phyloP scores from a whole-genome alignment of 2,329 filamentous ascomycete genomes.

The Epichloe typhina region DNA sequence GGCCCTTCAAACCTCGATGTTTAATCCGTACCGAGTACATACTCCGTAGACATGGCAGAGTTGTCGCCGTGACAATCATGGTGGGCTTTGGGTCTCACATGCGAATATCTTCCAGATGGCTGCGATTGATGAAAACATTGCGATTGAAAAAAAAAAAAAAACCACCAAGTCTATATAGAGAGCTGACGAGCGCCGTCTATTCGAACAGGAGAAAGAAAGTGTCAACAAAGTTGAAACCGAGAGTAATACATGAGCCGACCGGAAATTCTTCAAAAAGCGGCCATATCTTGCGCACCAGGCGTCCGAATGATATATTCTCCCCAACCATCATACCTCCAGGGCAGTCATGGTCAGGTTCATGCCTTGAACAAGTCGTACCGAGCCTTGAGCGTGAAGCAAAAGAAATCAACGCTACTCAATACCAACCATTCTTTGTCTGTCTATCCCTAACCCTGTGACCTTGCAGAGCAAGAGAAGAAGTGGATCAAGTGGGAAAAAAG shows the following conservation, averaged over 20 bases:
- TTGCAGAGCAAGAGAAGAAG: background rate
- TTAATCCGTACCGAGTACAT: no score
- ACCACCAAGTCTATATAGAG: background rate
- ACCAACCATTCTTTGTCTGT: background rate
- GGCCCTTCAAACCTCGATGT: no score
- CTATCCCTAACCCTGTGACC: background rate
- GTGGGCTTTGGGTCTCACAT: no score
- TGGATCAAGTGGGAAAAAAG: background rate
- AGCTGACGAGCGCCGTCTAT: background rate
- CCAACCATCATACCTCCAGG: background rate
- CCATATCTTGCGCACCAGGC: background rate
- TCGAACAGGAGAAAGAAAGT: background rate
- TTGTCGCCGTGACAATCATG: no score
- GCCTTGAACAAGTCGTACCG: no score
- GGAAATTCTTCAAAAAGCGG: background rate
- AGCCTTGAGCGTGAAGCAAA: background rate
- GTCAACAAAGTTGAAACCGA: background rate
- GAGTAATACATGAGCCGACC: background rate
- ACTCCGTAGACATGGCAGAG: no score
- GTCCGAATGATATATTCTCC: background rate
- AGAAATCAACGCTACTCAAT: background rate
- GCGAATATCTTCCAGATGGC: no score
- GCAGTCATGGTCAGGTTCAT: background rate
- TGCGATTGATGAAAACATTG: no score
- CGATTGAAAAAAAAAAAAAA: no score